phyloP scores from a whole-genome alignment of 1,284 basidiomycete genomes.

The Ustilago nuda region DNA sequence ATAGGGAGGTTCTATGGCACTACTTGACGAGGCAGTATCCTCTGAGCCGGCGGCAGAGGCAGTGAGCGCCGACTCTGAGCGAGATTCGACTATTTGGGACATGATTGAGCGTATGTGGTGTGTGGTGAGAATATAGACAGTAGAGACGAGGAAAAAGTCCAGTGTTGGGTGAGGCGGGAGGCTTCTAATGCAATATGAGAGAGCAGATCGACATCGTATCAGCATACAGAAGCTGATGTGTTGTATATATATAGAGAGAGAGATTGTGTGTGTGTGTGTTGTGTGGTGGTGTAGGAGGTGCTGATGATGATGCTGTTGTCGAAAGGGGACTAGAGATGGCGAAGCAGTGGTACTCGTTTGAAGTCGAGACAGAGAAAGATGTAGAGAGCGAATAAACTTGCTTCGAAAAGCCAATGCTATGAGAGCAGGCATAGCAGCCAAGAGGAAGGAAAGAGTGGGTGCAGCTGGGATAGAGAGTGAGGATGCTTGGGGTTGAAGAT shows the following conservation, averaged over 20 bases:
- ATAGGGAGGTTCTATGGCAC: slow-evolving; percentile 45
- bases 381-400: slow-evolving; percentile 9
- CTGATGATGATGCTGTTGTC: neutral
- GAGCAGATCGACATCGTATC: slow-evolving; percentile 35
- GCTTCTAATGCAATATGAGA: slow-evolving; percentile 22
- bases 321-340: neutral
- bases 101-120: slow-evolving; percentile 11
- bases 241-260: neutral
- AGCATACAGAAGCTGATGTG: slow-evolving; percentile 26
- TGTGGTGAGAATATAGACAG: neutral
- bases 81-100: slow-evolving; percentile 23
- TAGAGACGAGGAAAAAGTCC: neutral
- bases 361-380: slow-evolving; percentile 1
- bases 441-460: neutral
- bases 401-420: slow-evolving; percentile 38
- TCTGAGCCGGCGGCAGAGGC: slow-evolving; percentile 22
- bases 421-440: slow-evolving; percentile 33
- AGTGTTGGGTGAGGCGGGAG: neutral
- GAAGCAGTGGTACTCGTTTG: neutral
- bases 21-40: slow-evolving; percentile 18
- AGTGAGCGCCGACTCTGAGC: slow-evolving; percentile 22
- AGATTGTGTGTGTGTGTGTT: neutral
- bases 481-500: neutral
- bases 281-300: slow-evolving; percentile 1
- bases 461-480: slow-evolving; percentile 5